Conservation (phyloP, 306 rosid species). For the Cucurbita pepo region DNA sequence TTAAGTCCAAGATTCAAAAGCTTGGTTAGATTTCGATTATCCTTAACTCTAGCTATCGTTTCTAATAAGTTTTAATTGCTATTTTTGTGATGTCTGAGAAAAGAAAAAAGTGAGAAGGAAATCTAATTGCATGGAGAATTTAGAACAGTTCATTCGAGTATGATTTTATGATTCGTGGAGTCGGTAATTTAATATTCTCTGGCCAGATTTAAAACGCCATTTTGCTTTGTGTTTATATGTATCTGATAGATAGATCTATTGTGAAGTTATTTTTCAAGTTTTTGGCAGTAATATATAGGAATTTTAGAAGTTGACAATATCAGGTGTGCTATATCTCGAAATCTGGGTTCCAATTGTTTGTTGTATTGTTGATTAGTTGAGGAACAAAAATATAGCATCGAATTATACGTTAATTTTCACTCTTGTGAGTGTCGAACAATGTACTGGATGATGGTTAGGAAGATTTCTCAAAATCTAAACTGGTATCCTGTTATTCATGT, state of each 20-base stretch:
- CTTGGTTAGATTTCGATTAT: constrained; percentile 41
- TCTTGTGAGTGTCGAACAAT: too few relatives aligned
- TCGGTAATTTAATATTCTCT: not conserved
- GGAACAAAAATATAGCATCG: too few relatives aligned
- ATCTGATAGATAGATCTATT: not conserved
- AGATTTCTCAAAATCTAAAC: not conserved
- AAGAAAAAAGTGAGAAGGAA: not conserved
- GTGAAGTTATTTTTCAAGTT: not conserved
- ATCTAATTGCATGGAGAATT: not conserved
- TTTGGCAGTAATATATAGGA: not conserved
- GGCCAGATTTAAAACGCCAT: not conserved
- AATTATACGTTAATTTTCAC: too few relatives aligned
- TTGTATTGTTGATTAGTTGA: too few relatives aligned
- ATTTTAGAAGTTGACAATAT: not conserved
- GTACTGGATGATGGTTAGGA: too few relatives aligned
- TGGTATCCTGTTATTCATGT: not conserved
- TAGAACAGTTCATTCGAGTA: not conserved
- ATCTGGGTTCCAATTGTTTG: too few relatives aligned
- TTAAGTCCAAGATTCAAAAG: constrained; percentile 53
- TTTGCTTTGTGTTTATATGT: not conserved
- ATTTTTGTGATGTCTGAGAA: not conserved
- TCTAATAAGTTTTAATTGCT: not conserved
- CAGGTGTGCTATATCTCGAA: too few relatives aligned
- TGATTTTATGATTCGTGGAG: not conserved
- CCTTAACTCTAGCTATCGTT: not conserved